Base-by-base conservation (phyloP, 2,329 filamentous ascomycete genomes). In the Fusarium tupiense region DNA sequence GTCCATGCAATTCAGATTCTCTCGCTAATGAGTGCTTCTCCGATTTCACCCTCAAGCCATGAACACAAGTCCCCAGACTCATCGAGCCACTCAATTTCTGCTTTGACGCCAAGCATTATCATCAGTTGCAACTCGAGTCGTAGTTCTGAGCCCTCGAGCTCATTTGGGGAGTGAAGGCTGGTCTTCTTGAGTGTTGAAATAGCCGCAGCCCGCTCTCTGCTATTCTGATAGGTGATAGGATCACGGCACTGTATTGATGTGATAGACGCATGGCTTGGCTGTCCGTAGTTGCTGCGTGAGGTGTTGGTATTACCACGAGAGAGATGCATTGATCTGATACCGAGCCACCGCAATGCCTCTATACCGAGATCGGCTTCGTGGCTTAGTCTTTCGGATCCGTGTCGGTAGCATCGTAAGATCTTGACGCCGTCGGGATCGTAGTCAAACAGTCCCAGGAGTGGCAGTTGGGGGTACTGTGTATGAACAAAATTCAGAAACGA, bases 391-490 rank as follows among this genome's bases (percentile, higher is more conserved):
- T 83, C 84, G n/a, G 92, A 94, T 12, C 93, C 92, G 69, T 91
- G 84, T 71, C 91, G 92, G 83, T 95, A 96, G 22, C 91, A 94
- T 9, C 88, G 88, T 73, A 94, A 84, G 46, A 97, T 96, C 6
- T 88, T 88, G 35, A 96, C 82, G 0, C 94, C 94, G 71, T 96
- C 90, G 0, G 93, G 93, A 75, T 96, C 94, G 67, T 89, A 93
- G 77, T 97, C 94, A 4, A 93, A 88, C 1, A 96, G 83, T 0
- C 87, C 89, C 60, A 90, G 87, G 12, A 94, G 88, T 5, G 89
- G 88, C 29, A 92, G 81, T 2, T 81, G 78, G 0, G 88, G 88
- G 26, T 83, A 84, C 14, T 80, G 81, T 0, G 76, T 80, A 43
- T 88, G 86, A 3, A 94, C 62, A 19, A 85, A 80, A 47, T 86